Percentiles rank a stretch among this genome's conserved stretches.
These are phyloP conservation scores for Ceratocystis ficicola DNA, from an alignment of 2,329 filamentous ascomycete species.

Conservation along the genomic window DNA sequence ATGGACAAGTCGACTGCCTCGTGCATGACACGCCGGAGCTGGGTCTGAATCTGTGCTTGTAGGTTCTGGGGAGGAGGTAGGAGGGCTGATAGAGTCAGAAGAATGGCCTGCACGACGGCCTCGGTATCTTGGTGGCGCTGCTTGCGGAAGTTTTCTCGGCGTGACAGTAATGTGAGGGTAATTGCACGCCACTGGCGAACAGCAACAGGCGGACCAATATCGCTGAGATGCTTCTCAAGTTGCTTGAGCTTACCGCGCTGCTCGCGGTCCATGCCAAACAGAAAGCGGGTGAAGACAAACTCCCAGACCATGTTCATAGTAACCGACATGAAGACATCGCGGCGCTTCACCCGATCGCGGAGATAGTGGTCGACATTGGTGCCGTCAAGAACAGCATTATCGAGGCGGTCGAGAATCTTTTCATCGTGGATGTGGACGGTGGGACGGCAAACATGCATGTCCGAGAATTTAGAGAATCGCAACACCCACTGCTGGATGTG, in stretches of 20 bases:
- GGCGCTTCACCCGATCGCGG: slow-evolving; percentile 70
- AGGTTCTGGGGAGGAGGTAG: slow-evolving; percentile 75
- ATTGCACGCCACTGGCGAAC: slow-evolving; percentile 96
- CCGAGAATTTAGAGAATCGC: slow-evolving; percentile 95
- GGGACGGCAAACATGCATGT: slow-evolving; percentile 73
- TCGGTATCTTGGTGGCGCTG: slow-evolving; percentile 86
- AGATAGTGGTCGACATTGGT: slow-evolving; percentile 85
- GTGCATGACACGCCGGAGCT: slow-evolving; percentile 74
- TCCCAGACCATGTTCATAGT: slow-evolving; percentile 99
- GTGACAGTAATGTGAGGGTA: slow-evolving; percentile 77
- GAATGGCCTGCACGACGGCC: slow-evolving; percentile 78
- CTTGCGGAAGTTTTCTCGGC: slow-evolving; percentile 62
- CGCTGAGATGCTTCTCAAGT: slow-evolving; percentile 78
- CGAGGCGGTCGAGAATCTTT: slow-evolving; percentile 84
- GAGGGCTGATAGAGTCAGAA: slow-evolving; percentile 69
- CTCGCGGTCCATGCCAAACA: slow-evolving; percentile 97
- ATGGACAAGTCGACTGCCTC: slow-evolving; percentile 83
- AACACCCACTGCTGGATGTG: slow-evolving; percentile 97
- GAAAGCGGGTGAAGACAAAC: slow-evolving; percentile 92
- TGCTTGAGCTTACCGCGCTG: slow-evolving; percentile 95
- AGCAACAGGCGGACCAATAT: slow-evolving; percentile 77
- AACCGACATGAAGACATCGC: slow-evolving; percentile 96
- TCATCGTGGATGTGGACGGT: slow-evolving; percentile 80
- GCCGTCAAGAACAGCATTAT: slow-evolving; percentile 88
- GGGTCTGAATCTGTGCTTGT: slow-evolving; percentile 67